Conservation (phyloP, 306 rosid genomes). For the Dryas alaskensis region DNA sequence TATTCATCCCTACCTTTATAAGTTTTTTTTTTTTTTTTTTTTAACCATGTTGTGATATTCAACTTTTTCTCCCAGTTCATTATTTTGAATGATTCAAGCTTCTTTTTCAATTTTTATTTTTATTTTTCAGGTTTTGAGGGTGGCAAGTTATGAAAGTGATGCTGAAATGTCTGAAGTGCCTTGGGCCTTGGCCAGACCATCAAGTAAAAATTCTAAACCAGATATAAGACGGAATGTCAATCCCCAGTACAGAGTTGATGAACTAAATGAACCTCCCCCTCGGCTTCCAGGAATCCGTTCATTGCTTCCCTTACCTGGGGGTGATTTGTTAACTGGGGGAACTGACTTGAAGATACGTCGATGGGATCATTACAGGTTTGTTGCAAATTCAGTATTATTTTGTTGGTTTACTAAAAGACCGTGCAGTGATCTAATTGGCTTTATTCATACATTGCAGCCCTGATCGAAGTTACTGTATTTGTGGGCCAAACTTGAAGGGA, state of each 20-base stretch:
- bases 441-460: slow-evolving; percentile 57
- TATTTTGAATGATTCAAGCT: neutral
- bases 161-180: slow-evolving; percentile 77
- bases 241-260: slow-evolving; percentile 86
- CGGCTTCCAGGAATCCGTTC: slow-evolving; percentile 89
- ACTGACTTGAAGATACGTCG: slow-evolving; percentile 94
- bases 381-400: slow-evolving; percentile 22
- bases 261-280: slow-evolving; percentile 79
- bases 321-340: slow-evolving; percentile 90
- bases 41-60: slow-evolving; percentile 6
- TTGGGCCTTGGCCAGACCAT: slow-evolving; percentile 84
- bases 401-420: slow-evolving; percentile 11
- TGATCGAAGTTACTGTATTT: slow-evolving; percentile 77
- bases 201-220: slow-evolving; percentile 51
- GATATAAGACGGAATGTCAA: slow-evolving; percentile 70
- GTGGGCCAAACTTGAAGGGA: slow-evolving; percentile 90
- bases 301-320: slow-evolving; percentile 93
- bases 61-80: slow-evolving; percentile 14
- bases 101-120: neutral
- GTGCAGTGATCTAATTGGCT: slow-evolving; percentile 17
- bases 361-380: slow-evolving; percentile 89
- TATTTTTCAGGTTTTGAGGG: slow-evolving; percentile 60
- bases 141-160: slow-evolving; percentile 67
- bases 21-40: neutral
- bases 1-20: too few relatives aligned